phyloP scores from a whole-genome alignment of 2,329 filamentous ascomycete genomes.

The Penicillium oxalicum region DNA sequence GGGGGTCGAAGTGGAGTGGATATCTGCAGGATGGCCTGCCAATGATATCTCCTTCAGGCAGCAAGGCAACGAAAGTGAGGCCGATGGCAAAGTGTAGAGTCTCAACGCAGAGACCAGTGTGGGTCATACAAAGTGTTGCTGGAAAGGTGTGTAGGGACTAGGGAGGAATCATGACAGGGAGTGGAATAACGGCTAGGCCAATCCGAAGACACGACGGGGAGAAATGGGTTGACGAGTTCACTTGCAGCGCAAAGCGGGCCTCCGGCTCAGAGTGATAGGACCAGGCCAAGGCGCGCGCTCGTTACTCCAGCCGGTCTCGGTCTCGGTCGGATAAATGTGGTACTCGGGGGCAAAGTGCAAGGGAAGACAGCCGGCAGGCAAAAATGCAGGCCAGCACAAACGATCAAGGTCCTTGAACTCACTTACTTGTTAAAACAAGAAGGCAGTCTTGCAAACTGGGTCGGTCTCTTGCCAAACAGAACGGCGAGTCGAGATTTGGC shows the following conservation, averaged over 20 bases:
- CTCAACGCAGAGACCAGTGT: no score
- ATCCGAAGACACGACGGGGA: constrained; percentile 11
- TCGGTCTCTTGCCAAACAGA: neutral
- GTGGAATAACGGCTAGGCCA: constrained; percentile 4
- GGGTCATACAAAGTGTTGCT: no score
- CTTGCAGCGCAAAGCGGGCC: constrained; percentile 4
- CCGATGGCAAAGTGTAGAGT: no score
- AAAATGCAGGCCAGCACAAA: neutral
- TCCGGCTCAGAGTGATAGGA: neutral
- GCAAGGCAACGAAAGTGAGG: constrained; percentile 13
- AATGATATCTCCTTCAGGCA: constrained; percentile 8
- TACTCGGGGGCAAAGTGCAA: neutral
- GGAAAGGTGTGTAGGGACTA: neutral
- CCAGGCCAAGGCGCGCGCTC: constrained; percentile 7
- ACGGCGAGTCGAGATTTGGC: neutral
- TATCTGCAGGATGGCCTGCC: constrained; percentile 28
- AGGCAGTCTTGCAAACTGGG: neutral
- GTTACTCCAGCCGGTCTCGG: constrained; percentile 12
- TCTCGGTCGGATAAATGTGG: constrained; percentile 12
- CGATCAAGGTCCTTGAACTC: neutral
- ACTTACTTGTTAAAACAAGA: constrained; percentile 3
- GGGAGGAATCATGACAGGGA: neutral
- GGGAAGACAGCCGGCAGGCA: neutral
- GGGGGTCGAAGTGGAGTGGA: constrained; percentile 22
- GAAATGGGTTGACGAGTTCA: constrained; percentile 17